Percentiles rank a stretch among this genome's conserved stretches.
phyloP scores from a whole-genome alignment of 2,329 filamentous ascomycete species.

The Diaporthe eres region DNA sequence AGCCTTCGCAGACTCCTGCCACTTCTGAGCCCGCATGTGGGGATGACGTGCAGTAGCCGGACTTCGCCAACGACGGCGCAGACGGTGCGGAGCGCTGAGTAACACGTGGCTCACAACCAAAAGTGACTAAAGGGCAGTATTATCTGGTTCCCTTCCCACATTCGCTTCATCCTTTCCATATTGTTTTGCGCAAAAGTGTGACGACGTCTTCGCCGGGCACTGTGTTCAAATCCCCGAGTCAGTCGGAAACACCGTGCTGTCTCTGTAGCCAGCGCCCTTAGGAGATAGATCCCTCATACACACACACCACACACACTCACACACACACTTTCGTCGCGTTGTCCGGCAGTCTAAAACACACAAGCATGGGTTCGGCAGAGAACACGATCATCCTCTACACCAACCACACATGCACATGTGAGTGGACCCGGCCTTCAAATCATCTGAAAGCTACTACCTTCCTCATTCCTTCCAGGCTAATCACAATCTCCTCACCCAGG shows the following conservation, averaged over 20 bases:
- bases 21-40: background rate
- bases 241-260: background rate
- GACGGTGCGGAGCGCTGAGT: conserved; percentile 9
- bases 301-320: no score
- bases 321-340: background rate
- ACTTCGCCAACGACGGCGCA: background rate
- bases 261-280: background rate
- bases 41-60: conserved; percentile 26
- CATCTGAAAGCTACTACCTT: background rate
- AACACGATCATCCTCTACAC: conserved; percentile 73
- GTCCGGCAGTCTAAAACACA: background rate
- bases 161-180: background rate
- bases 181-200: background rate
- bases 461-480: background rate
- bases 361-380: conserved; percentile 44
- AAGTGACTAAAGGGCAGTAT: background rate
- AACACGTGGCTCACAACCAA: background rate
- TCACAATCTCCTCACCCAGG: conserved; percentile 47
- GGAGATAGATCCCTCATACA: background rate
- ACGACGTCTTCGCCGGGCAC: background rate
- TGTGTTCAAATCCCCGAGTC: background rate
- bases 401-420: conserved; percentile 75
- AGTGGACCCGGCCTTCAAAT: conserved; percentile 13
- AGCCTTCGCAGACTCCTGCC: conserved; percentile 35
- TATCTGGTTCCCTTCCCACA: background rate